Evolutionary conservation across 331 rosid species (phyloP).

Genomic region (Telfairia occidentalis): DNA sequence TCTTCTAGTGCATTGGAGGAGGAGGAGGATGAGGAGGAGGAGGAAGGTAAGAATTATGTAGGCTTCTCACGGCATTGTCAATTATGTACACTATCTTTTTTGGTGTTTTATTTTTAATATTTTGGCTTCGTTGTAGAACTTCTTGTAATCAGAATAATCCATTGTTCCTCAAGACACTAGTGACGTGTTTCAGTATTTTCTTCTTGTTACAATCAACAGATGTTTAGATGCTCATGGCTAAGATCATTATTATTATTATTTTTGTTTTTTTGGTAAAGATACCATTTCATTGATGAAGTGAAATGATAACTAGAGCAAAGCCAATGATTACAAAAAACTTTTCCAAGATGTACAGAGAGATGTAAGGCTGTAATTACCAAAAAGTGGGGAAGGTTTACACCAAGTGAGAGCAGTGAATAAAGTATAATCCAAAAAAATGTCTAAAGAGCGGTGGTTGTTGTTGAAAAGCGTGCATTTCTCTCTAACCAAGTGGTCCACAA

Average conservation of each 20-base stretch:
- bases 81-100: background rate
- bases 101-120: background rate
- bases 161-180: background rate
- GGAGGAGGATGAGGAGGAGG: background rate
- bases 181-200: background rate
- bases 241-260: background rate
- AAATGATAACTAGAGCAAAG: too few species aligned
- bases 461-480: too few species aligned
- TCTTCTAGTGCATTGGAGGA: constrained; percentile 29
- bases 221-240: background rate
- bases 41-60: constrained; percentile 27
- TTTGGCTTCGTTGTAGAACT: background rate
- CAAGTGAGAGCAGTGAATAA: too few species aligned
- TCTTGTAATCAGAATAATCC: background rate
- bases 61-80: constrained; percentile 8
- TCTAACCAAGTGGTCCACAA: too few species aligned
- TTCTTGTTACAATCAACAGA: background rate
- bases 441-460: too few species aligned
- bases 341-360: too few species aligned
- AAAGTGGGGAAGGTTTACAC: too few species aligned
- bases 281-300: too few species aligned
- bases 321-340: too few species aligned
- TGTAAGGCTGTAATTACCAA: too few species aligned
- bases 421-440: too few species aligned
- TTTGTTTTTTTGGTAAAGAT: too few species aligned